phyloP scores from a whole-genome alignment of 805 yeast genomes.

The Huiozyma sinensis region DNA sequence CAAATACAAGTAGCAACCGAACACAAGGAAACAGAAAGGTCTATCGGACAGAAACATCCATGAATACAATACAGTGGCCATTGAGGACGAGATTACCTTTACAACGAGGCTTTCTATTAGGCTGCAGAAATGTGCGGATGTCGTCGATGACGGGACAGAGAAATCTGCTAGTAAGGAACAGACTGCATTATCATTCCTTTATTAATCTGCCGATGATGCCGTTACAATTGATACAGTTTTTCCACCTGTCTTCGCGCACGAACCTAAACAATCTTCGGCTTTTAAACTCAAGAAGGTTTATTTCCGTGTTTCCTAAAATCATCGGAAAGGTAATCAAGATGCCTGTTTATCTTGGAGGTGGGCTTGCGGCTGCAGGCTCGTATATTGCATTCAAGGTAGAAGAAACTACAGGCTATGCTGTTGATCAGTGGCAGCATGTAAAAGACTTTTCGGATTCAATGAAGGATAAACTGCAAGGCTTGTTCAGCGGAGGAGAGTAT shows the following conservation, averaged over 20 bases:
- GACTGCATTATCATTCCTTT: conserved; percentile 12
- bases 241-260: conserved; percentile 5
- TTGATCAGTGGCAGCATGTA: conserved; percentile 51
- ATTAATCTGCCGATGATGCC: conserved; percentile 14
- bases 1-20: too few relatives aligned
- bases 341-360: conserved; percentile 83
- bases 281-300: conserved; percentile 15
- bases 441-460: conserved; percentile 52
- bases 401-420: conserved; percentile 65
- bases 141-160: background rate
- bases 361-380: conserved; percentile 89
- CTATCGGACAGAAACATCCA: background rate
- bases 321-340: conserved; percentile 44
- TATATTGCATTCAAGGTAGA: conserved; percentile 87
- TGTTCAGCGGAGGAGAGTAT: conserved; percentile 19
- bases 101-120: background rate
- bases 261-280: conserved; percentile 1
- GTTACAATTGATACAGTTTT: conserved; percentile 10
- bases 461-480: conserved; percentile 30
- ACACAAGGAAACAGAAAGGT: too few relatives aligned
- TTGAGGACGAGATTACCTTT: background rate
- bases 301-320: conserved; percentile 38
- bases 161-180: background rate
- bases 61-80: background rate
- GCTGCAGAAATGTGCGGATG: background rate